Conservation (phyloP, 163 green algal species). For the Volvox carteri region DNA sequence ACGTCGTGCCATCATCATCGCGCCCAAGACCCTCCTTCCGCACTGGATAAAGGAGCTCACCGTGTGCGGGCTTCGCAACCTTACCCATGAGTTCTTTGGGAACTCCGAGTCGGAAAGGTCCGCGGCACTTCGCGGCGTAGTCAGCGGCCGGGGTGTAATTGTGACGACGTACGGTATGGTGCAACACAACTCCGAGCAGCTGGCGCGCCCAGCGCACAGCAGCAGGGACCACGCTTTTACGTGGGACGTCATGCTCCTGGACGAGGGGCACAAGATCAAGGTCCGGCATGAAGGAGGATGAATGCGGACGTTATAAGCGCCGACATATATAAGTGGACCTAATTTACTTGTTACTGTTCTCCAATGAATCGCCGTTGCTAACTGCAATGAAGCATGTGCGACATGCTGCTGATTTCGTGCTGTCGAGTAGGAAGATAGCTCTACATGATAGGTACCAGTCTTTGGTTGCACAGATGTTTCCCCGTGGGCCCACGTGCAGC, state of each 20-base stretch:
- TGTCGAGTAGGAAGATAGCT: too few species aligned
- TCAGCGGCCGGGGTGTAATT: conserved; percentile 79
- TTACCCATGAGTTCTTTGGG: conserved; percentile 60
- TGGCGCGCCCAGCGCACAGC: conserved; percentile 48
- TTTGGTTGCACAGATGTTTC: too few species aligned
- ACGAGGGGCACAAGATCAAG: conserved; percentile 92
- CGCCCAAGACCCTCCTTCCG: conserved; percentile 92
- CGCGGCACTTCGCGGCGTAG: conserved; percentile 58
- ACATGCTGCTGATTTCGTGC: too few species aligned
- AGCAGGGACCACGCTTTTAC: conserved; percentile 1
- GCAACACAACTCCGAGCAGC: conserved; percentile 82
- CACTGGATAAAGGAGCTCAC: conserved; percentile 85
- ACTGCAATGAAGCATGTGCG: too few species aligned
- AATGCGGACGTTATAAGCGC: too few species aligned
- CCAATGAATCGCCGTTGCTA: too few species aligned
- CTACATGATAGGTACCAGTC: too few species aligned
- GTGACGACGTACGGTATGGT: conserved; percentile 98
- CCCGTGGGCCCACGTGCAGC: too few species aligned
- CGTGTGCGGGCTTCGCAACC: conserved; percentile 65
- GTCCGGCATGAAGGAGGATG: too few species aligned
- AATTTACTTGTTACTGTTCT: too few species aligned
- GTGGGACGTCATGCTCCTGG: conserved; percentile 92
- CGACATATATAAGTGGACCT: too few species aligned
- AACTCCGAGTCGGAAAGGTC: conserved; percentile 59
- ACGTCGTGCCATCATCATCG: conserved; percentile 84